phyloP scores from a whole-genome alignment of 202 grass and related monocot species.

The Hordeum pubiflorum region DNA sequence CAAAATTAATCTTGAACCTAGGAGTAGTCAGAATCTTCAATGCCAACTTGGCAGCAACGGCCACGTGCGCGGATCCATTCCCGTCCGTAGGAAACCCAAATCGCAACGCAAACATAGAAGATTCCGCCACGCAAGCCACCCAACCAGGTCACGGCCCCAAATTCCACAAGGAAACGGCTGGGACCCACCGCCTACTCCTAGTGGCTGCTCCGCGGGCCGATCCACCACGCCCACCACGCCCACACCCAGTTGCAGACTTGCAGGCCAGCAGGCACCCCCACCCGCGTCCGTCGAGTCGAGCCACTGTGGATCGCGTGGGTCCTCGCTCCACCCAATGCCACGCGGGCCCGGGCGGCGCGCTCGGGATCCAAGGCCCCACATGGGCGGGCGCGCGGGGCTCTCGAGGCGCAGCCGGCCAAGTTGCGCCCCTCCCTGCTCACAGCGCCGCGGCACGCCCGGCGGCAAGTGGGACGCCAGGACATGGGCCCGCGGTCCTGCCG shows the following conservation, averaged over 20 bases:
- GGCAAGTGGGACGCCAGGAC: neutral
- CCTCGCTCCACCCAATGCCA: neutral
- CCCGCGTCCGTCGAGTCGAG: neutral
- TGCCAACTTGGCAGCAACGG: neutral
- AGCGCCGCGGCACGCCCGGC: neutral
- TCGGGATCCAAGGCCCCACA: neutral
- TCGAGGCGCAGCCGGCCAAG: neutral
- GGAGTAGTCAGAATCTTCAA: neutral
- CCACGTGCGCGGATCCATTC: neutral
- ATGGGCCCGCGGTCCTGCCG: neutral
- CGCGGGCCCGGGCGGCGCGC: neutral
- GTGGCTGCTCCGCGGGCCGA: neutral
- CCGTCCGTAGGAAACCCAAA: neutral
- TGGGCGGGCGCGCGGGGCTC: neutral
- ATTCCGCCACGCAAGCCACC: neutral
- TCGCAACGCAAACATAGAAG: neutral
- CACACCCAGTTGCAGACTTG: neutral
- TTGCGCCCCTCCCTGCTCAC: conserved; percentile 9
- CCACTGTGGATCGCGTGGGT: neutral
- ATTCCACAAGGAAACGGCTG: neutral
- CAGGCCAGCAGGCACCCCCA: neutral
- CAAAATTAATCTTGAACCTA: no score
- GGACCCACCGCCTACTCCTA: neutral
- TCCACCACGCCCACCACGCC: neutral
- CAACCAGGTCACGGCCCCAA: neutral